Evolutionary conservation across 768 basidiomycete genomes (phyloP).

Genomic region (Gymnopilus junonius): DNA sequence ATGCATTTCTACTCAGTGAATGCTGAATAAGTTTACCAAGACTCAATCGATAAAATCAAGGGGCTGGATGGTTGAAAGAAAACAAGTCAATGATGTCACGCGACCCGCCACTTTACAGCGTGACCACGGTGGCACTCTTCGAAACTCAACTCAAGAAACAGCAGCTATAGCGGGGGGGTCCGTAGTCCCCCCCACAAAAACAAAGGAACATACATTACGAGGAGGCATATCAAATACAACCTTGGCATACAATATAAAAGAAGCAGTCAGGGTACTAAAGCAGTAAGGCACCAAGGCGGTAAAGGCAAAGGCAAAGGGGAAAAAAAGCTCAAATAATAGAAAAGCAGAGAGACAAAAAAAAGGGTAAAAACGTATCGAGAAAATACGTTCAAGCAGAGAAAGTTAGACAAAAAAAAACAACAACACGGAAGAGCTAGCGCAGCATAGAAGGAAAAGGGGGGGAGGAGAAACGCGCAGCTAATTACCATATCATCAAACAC

Average conservation of each 20-base stretch:
- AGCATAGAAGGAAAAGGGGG: conserved; percentile 2
- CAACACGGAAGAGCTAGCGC: conserved; percentile 2
- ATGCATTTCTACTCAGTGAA: too few relatives aligned
- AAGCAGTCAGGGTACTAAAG: too few relatives aligned
- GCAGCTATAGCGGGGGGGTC: neutral
- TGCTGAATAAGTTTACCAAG: too few relatives aligned
- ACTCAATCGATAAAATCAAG: too few relatives aligned
- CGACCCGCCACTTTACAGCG: neutral
- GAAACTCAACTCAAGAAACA: too few relatives aligned
- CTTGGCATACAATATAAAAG: conserved; percentile 18
- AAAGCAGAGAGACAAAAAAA: too few relatives aligned
- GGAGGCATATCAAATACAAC: conserved; percentile 27
- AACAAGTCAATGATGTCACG: neutral
- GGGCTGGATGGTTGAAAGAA: too few relatives aligned
- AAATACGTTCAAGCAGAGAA: too few relatives aligned
- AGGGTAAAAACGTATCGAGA: too few relatives aligned
- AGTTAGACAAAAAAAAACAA: conserved; percentile 1
- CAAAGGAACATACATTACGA: conserved; percentile 20
- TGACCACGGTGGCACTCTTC: too few relatives aligned
- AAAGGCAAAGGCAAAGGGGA: neutral
- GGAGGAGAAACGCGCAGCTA: neutral
- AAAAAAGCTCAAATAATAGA: neutral
- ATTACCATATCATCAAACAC: neutral
- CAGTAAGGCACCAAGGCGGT: conserved; percentile 1
- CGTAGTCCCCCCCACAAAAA: neutral